Evolutionary conservation across 1,284 basidiomycete species (phyloP), one percentile per base, ranked within the genome.

Genomic region (Irpex lacteus): DNA sequence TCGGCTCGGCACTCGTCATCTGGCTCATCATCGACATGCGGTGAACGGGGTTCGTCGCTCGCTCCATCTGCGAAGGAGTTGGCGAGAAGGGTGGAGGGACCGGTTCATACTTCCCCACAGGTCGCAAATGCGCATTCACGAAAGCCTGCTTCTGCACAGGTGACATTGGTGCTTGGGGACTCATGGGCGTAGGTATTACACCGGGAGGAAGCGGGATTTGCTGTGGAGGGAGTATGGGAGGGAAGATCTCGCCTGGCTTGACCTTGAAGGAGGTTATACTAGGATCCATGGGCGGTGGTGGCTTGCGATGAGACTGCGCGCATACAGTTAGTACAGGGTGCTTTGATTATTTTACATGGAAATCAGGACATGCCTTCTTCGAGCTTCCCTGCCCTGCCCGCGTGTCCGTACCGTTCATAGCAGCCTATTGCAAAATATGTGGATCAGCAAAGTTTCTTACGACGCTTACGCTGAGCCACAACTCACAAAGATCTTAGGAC

Each of bases 191-290:
- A 3, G 55, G 53, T 2, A 44, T 37, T 4, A 57, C n/a, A 2
- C 26, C 21, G 52, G 18, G 50, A 19, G 67, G 67, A 47, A 66
- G 67, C 26, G 67, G 67, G 2, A 52, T n/a, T 19, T 52, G 54
- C 52, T 34, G 26, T 5, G 65, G 57, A 9, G 60, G 47, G 11
- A 66, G 65, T 59, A 66, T 65, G 8, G 71, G 68, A 11, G 74
- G 74, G 60, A 75, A 75, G 32, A 75, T 70, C 64, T 75, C 70
- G 0, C 74, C 74, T 5, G 74, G 74, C 44, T 67, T 62, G 50
- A 75, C 67, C 0, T 69, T 67, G 49, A 73, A 67, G 5, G 69
- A 68, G 15, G 65, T 66, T 13, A 55, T 50, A 40, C 49, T 61
- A 13, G 65, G 65, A 44, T 70, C 66, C 1, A 70, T 66, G 1